A percentile compares a stretch with the other conserved stretches of the same genome.
Evolutionary conservation across 331 rosid genomes (phyloP).

Genomic region (Malus hybrid): DNA sequence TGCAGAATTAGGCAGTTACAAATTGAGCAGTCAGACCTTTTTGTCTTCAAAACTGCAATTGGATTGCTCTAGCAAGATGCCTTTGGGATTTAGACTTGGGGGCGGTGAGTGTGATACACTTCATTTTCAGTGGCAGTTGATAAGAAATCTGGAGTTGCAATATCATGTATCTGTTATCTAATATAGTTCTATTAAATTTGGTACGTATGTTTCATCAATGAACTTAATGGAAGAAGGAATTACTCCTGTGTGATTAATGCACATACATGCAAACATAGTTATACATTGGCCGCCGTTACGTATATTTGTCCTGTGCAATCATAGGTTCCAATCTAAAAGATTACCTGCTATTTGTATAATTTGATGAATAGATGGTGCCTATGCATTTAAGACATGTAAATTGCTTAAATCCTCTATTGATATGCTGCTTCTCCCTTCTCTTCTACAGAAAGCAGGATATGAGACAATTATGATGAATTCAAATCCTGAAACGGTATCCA

Average conservation of each 20-base stretch:
- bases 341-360: neutral
- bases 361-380: neutral
- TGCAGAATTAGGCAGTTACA: neutral
- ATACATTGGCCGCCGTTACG: neutral
- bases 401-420: neutral
- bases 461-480: constrained; percentile 99
- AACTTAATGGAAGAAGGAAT: neutral
- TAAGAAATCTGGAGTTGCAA: neutral
- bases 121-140: neutral
- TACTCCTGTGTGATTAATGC: neutral
- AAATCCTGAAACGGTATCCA: constrained; percentile 97
- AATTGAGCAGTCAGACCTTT: neutral
- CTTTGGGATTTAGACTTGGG: neutral
- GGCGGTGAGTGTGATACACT: neutral
- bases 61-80: neutral
- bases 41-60: neutral
- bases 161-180: neutral
- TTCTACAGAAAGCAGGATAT: constrained; percentile 79
- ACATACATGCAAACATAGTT: neutral
- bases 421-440: constrained; percentile 1
- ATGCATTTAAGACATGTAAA: neutral
- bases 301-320: neutral
- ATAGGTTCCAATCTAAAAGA: neutral
- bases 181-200: neutral
- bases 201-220: neutral